Evolutionary conservation across 805 yeast genomes (phyloP), one percentile per base, ranked within the genome.

Genomic region (Kluyveromyces wickerhamii): DNA sequence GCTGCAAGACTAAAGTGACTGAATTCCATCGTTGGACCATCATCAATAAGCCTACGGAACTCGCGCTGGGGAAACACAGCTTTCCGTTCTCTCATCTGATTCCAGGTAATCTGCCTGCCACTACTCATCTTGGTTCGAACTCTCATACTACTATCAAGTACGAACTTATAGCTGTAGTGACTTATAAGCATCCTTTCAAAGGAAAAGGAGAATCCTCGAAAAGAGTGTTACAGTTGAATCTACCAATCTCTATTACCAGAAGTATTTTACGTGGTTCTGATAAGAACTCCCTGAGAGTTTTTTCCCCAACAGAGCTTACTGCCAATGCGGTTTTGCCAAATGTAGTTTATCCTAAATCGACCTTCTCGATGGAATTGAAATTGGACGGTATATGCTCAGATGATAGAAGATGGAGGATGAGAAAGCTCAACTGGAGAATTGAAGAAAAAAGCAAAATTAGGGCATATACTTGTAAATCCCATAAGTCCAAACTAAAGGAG

Each of bases 281-380:
- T 53, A 69, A 87, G 47, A 85, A 83, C 51, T 84, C 95, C 1
- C 62, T 86, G 24, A 71, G 99, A 41, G 84, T 92, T 1, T 92
- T 92, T 59, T 98, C 98, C 1, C 97, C 99, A 6, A 89, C 97
- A 0, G 83, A 81, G 27, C 79, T 92, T 23, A 79, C 86, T 3
- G 94, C 95, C 5, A 74, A 81, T 18, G 92, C 94, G 7, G 81
- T 79, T 11, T 64, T 92, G 32, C 98, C 98, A 2, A 82, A 82
- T 43, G 95, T 87, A 11, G 71, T 84, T 21, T 84, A 84, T 56
- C 97, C 97, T 9, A 79, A 83, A 53, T 80, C 95, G 0, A 68
- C 79, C 1, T 85, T 92, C 51, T 81, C 92, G 0, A 68, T 89
- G 15, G 96, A 87, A 51, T 64, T 92, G 50, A 75, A 78, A 44